Percentiles rank a stretch among this genome's conserved stretches.
These are phyloP conservation scores for Candolleomyces eurysporus DNA, from an alignment of 768 basidiomycete genomes.

Conservation along the genomic window DNA sequence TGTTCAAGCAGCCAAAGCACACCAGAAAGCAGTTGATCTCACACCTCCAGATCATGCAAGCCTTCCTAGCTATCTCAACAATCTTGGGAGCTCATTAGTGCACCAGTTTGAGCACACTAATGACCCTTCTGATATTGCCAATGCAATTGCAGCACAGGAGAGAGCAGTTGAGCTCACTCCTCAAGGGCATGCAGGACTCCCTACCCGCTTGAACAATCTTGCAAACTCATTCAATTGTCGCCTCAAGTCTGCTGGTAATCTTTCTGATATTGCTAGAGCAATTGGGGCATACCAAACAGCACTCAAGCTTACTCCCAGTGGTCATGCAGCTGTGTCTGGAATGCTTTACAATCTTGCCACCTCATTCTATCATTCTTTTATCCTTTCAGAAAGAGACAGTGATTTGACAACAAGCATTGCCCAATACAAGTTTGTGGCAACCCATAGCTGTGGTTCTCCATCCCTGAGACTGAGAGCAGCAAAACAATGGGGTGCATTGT, in stretches of 20 bases:
- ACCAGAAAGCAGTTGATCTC: no score
- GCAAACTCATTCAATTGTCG: neutral
- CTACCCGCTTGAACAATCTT: neutral
- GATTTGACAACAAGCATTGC: neutral
- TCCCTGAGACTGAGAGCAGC: neutral
- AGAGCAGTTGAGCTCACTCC: neutral
- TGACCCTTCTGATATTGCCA: neutral
- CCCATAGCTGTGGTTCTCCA: neutral
- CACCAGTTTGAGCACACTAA: neutral
- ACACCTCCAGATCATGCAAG: no score
- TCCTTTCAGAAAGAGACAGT: neutral
- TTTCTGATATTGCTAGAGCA: neutral
- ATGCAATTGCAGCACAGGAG: neutral
- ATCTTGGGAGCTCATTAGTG: no score
- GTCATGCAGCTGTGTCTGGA: neutral
- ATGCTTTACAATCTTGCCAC: neutral
- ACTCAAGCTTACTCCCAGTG: neutral
- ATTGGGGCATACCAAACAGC: neutral
- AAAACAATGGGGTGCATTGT: neutral
- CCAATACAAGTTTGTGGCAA: neutral
- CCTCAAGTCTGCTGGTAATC: neutral
- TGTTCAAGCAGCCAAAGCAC: no score
- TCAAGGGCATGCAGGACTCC: neutral
- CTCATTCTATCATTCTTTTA: neutral
- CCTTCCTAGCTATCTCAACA: no score